Conservation (phyloP, 768 basidiomycete species). For the Suillus luteus region DNA sequence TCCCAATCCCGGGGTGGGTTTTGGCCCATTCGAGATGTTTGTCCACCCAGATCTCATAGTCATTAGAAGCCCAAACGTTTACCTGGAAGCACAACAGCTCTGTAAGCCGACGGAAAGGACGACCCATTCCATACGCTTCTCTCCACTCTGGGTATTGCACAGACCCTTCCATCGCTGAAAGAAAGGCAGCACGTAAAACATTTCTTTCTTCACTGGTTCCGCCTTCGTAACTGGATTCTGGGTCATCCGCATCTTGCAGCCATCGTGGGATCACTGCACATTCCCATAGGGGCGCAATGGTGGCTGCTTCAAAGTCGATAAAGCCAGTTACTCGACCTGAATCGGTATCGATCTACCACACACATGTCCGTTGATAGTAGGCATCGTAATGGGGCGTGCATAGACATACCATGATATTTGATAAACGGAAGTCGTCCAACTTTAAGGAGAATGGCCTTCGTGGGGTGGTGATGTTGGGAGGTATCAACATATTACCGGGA, state of each 20-base stretch:
- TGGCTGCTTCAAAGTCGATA: constrained; percentile 26
- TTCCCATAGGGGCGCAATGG: constrained; percentile 28
- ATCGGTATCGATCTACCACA: constrained; percentile 6
- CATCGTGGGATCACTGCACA: constrained; percentile 26
- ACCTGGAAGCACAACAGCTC: not conserved
- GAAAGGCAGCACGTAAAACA: not conserved
- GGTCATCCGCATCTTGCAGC: constrained; percentile 20
- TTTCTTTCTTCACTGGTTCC: not conserved
- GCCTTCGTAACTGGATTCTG: constrained; percentile 12
- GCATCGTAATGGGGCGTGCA: not conserved
- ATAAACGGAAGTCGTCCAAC: constrained; percentile 12
- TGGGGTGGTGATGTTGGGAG: constrained; percentile 1
- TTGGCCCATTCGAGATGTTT: constrained; percentile 7
- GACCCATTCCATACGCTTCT: constrained; percentile 1
- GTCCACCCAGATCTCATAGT: constrained; percentile 3
- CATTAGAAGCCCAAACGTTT: constrained; percentile 4
- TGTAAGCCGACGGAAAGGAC: constrained; percentile 7
- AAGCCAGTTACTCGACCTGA: constrained; percentile 9
- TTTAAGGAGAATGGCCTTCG: not conserved
- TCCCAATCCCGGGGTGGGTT: not conserved
- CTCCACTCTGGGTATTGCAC: not conserved
- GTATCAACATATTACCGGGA: constrained; percentile 4
- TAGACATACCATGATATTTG: constrained; percentile 3
- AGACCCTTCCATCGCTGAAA: not conserved
- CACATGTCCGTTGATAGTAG: not conserved